Evolutionary conservation across 345 rosid species (phyloP), one percentile per base, ranked within the genome.

Genomic region (Eucalyptus regnans): DNA sequence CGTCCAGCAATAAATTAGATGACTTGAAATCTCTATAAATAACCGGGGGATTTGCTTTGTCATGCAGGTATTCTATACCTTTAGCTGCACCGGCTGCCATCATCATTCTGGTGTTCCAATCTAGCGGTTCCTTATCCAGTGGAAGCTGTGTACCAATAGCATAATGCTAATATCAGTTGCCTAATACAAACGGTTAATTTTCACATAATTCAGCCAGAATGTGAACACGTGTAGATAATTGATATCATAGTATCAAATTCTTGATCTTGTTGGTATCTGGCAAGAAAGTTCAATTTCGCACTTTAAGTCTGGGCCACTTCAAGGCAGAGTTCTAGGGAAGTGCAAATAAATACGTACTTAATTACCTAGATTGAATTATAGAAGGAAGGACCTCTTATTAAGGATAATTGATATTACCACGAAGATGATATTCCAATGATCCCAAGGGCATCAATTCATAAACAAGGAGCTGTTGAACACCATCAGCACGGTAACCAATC

Each of bases 401-500:
- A 18, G 54, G 54, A 51, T 51, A 17, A 51, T 51, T 51, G 22
- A 51, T 51, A 51, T 51, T 51, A 51, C 54, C 22, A 16, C 54
- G 8, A 66, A 97, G 98, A 89, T 96, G 99, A 93, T 96, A 97
- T 93, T 96, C 99, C 90, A 96, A 86, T 80, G 99, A 97, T 87
- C 99, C 99, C 90, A 96, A 89, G 13, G 98, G 93, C 99, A 97
- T 96, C 91, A 95, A 96, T 91, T 96, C 99, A 86, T 96, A 95
- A 62, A 97, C 98, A 88, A 97, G 97, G 88, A 96, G 99, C 66
- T 99, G 95, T 68, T 96, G 99, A 87, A 96, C 99, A 84, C 99
- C 99, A 91, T 97, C 99, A 87, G 98, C 99, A 91, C 99, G 96
- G 91, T 97, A 96, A 84, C 99, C 99, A 86, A 96, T 97, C 87